Percentiles rank a stretch among this genome's conserved stretches.
These are phyloP conservation scores for Priceomyces medius DNA, from an alignment of 805 yeast species.

Conservation along the genomic window DNA sequence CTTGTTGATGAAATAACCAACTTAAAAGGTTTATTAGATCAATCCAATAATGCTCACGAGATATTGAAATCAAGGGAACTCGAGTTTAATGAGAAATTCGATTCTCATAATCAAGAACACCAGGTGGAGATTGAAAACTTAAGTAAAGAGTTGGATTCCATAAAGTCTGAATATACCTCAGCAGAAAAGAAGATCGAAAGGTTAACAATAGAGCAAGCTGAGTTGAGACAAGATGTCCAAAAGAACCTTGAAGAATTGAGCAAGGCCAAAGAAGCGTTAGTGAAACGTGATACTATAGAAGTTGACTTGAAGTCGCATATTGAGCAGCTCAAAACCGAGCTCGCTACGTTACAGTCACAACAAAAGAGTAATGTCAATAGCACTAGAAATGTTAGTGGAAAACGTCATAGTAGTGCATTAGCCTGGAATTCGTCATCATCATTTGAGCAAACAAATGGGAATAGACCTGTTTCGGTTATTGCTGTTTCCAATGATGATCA, in stretches of 20 bases:
- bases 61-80: constrained; percentile 54
- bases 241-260: constrained; percentile 61
- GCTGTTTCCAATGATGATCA: constrained; percentile 56
- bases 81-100: constrained; percentile 49
- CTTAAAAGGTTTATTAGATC: constrained; percentile 47
- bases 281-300: constrained; percentile 61
- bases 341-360: constrained; percentile 44
- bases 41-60: constrained; percentile 53
- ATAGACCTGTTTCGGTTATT: constrained; percentile 62
- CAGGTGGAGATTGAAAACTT: constrained; percentile 46
- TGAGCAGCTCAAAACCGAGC: constrained; percentile 51
- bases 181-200: constrained; percentile 61
- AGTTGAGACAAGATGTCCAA: constrained; percentile 62
- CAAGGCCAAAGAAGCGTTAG: constrained; percentile 56
- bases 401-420: constrained; percentile 41
- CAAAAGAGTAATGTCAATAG: constrained; percentile 30
- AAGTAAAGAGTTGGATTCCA: constrained; percentile 53
- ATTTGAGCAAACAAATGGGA: constrained; percentile 37
- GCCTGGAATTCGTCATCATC: constrained; percentile 33
- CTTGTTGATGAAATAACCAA: constrained; percentile 59
- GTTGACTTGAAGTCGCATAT: constrained; percentile 65
- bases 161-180: constrained; percentile 55
- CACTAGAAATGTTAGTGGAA: constrained; percentile 31
- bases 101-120: constrained; percentile 47
- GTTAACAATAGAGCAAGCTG: constrained; percentile 58